These are phyloP conservation scores for Candida tammaniensis DNA, from an alignment of 805 yeast species.

Conservation along the genomic window DNA sequence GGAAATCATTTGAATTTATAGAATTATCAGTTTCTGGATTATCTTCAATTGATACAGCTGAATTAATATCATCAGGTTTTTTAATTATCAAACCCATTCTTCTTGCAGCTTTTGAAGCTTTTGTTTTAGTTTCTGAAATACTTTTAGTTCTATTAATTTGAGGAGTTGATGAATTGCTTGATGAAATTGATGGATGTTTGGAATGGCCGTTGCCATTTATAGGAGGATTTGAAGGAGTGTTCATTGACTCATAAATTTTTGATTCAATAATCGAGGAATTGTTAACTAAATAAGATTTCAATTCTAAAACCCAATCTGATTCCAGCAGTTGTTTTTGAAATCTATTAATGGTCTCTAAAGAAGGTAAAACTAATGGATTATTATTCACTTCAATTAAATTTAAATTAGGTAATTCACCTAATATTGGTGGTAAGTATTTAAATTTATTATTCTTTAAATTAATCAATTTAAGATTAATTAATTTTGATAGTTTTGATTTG, in stretches of 20 bases:
- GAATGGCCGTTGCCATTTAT: slow-evolving; percentile 2
- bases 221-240: background rate
- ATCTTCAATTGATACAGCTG: slow-evolving; percentile 7
- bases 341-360: slow-evolving; percentile 29
- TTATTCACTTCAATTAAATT: slow-evolving; percentile 58
- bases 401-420: slow-evolving; percentile 51
- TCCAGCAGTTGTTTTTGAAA: slow-evolving; percentile 38
- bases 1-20: slow-evolving; percentile 8
- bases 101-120: slow-evolving; percentile 65
- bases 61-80: slow-evolving; percentile 25
- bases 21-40: slow-evolving; percentile 4
- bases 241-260: slow-evolving; percentile 20
- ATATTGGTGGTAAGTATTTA: slow-evolving; percentile 49
- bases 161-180: slow-evolving; percentile 13
- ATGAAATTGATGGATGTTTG: slow-evolving; percentile 7
- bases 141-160: slow-evolving; percentile 26
- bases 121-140: slow-evolving; percentile 38
- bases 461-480: slow-evolving; percentile 53
- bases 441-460: slow-evolving; percentile 60
- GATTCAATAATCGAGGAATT: slow-evolving; percentile 32
- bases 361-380: slow-evolving; percentile 58
- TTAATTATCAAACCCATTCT: slow-evolving; percentile 73
- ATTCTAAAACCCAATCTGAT: slow-evolving; percentile 43
- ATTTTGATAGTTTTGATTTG: slow-evolving; percentile 28
- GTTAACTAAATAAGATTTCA: slow-evolving; percentile 36